Evolutionary conservation across 805 yeast species (phyloP).

Genomic region (Diddensiella caesifluorescens): DNA sequence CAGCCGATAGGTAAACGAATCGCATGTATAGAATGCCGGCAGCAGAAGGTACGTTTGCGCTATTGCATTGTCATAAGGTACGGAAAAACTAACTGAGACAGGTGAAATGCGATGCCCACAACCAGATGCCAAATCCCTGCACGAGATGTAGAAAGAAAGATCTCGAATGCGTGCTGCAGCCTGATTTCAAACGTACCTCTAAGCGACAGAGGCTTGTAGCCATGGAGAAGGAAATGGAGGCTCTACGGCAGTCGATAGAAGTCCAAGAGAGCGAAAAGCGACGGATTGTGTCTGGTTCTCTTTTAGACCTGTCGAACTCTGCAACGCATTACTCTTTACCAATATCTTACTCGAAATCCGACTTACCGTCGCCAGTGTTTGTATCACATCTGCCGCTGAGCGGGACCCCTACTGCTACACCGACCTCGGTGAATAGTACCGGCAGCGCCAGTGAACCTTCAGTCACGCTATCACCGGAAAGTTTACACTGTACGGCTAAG

Average conservation of each 20-base stretch:
- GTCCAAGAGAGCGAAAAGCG: constrained; percentile 17
- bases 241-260: constrained; percentile 51
- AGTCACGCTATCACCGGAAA: constrained; percentile 2
- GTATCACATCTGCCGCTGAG: neutral
- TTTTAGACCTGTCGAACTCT: constrained; percentile 15
- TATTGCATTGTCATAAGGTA: neutral
- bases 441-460: constrained; percentile 1
- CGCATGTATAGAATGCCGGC: constrained; percentile 95
- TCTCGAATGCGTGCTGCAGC: constrained; percentile 63
- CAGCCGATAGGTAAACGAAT: constrained; percentile 28
- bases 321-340: constrained; percentile 1
- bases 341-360: constrained; percentile 1
- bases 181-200: constrained; percentile 82
- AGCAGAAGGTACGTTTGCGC: constrained; percentile 56
- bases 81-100: constrained; percentile 10
- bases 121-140: constrained; percentile 71
- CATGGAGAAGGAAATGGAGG: constrained; percentile 71
- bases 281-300: constrained; percentile 14
- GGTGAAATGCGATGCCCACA: constrained; percentile 81
- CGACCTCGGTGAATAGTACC: neutral
- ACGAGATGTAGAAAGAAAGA: constrained; percentile 71
- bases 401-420: constrained; percentile 3
- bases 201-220: constrained; percentile 51
- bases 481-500: constrained; percentile 43
- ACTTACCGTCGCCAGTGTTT: constrained; percentile 11